Conservation (phyloP, 208 protist species). For the Acanthamoeba divionensis region DNA sequence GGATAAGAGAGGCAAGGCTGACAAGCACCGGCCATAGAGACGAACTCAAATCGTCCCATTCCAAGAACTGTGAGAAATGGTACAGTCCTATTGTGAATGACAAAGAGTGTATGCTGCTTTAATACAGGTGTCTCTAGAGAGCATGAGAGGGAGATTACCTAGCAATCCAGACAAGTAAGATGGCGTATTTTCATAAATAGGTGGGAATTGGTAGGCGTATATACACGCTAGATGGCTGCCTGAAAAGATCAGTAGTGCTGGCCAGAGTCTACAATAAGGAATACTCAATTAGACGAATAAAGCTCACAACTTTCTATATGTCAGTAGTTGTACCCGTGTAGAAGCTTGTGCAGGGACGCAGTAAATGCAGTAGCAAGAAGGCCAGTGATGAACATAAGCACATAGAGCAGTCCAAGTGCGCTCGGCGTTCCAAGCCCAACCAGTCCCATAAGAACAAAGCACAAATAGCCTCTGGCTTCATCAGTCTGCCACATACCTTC, state of each 20-base stretch:
- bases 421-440: neutral
- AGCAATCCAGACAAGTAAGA: neutral
- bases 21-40: neutral
- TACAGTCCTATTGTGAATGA: neutral
- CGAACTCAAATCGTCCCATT: neutral
- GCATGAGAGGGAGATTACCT: neutral
- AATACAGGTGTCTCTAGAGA: neutral
- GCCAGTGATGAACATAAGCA: neutral
- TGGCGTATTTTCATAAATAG: neutral
- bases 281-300: neutral
- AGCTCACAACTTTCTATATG: too few relatives aligned
- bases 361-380: neutral
- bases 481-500: too few relatives aligned
- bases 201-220: conserved; percentile 13
- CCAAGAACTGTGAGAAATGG: neutral
- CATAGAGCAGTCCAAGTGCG: neutral
- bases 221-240: neutral
- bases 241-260: neutral
- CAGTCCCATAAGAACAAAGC: neutral
- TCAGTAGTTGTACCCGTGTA: neutral
- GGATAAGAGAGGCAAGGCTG: neutral
- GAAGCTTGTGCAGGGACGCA: neutral
- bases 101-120: neutral
- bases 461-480: too few relatives aligned
- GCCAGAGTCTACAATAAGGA: neutral